These are phyloP conservation scores for Penicillium aurantiogriseum DNA, from an alignment of 2,329 filamentous ascomycete genomes.

Conservation along the genomic window DNA sequence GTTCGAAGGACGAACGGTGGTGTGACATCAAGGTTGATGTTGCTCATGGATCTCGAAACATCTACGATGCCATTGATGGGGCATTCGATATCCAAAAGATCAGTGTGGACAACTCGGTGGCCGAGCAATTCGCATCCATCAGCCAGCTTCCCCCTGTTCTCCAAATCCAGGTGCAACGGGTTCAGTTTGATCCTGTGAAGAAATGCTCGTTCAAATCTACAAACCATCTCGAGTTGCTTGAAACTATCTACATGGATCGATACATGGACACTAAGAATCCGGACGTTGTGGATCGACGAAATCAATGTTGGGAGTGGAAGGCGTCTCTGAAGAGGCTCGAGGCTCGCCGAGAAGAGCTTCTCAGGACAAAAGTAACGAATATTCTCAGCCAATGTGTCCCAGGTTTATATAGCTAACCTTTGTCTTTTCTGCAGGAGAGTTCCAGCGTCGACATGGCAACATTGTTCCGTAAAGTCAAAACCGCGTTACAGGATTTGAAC, in stretches of 20 bases:
- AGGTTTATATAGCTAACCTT: slow-evolving; percentile 6
- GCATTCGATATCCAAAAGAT: slow-evolving; percentile 80
- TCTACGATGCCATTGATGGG: slow-evolving; percentile 82
- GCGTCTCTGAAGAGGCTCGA: slow-evolving; percentile 59
- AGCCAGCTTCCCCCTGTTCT: slow-evolving; percentile 77
- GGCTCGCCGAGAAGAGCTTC: slow-evolving; percentile 45
- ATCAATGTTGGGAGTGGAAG: slow-evolving; percentile 73
- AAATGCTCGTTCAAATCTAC: slow-evolving; percentile 68
- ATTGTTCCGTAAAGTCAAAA: slow-evolving; percentile 37
- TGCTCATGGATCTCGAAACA: slow-evolving; percentile 58
- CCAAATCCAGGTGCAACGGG: slow-evolving; percentile 84
- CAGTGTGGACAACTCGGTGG: slow-evolving; percentile 60
- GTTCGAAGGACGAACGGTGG: slow-evolving; percentile 57
- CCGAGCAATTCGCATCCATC: slow-evolving; percentile 68
- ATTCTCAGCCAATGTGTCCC: background rate
- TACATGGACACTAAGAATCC: slow-evolving; percentile 69
- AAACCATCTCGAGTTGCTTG: slow-evolving; percentile 74
- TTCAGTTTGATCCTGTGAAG: slow-evolving; percentile 65
- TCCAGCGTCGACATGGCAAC: slow-evolving; percentile 32
- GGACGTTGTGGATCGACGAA: slow-evolving; percentile 61
- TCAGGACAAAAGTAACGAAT: slow-evolving; percentile 33
- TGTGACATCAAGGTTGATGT: slow-evolving; percentile 64
- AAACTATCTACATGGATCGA: slow-evolving; percentile 80
- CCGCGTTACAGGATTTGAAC: slow-evolving; percentile 46
- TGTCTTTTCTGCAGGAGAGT: slow-evolving; percentile 12